phyloP scores from a whole-genome alignment of 495 filamentous ascomycete species.

The Trichocladium antarcticum region DNA sequence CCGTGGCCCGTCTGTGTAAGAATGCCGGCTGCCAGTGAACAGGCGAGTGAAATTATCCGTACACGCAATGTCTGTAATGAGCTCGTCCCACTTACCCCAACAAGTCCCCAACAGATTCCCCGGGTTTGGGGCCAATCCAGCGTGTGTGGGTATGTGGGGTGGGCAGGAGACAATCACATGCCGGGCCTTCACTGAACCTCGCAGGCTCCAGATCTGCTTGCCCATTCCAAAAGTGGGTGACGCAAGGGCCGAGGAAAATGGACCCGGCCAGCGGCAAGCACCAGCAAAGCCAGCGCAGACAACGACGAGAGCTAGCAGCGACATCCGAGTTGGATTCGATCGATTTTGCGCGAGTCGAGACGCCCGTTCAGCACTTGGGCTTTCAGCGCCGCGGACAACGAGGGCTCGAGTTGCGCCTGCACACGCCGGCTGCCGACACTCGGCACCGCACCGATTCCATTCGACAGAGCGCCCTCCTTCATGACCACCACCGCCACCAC shows the following conservation, averaged over 20 bases:
- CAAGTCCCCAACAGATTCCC: constrained; percentile 11
- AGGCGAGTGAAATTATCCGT: not conserved
- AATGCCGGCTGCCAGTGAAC: too few relatives aligned
- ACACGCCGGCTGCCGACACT: not conserved
- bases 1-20: not conserved
- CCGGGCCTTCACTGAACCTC: constrained; percentile 2
- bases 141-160: not conserved
- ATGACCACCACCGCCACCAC: constrained; percentile 15
- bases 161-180: constrained; percentile 22
- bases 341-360: too few relatives aligned
- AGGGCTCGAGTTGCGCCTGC: not conserved
- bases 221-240: constrained; percentile 27
- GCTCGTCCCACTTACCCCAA: not conserved
- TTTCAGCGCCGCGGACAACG: too few relatives aligned
- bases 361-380: too few relatives aligned
- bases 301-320: too few relatives aligned
- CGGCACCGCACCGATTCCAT: not conserved
- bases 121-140: constrained; percentile 8
- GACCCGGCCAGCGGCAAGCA: not conserved
- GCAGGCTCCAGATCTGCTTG: constrained; percentile 1
- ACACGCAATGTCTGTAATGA: not conserved
- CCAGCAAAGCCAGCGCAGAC: not conserved
- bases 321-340: too few relatives aligned
- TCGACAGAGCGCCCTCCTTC: too few relatives aligned
- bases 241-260: constrained; percentile 26